Base-by-base conservation (phyloP, 495 filamentous ascomycete genomes). In the Elaphomyces granulatus region DNA sequence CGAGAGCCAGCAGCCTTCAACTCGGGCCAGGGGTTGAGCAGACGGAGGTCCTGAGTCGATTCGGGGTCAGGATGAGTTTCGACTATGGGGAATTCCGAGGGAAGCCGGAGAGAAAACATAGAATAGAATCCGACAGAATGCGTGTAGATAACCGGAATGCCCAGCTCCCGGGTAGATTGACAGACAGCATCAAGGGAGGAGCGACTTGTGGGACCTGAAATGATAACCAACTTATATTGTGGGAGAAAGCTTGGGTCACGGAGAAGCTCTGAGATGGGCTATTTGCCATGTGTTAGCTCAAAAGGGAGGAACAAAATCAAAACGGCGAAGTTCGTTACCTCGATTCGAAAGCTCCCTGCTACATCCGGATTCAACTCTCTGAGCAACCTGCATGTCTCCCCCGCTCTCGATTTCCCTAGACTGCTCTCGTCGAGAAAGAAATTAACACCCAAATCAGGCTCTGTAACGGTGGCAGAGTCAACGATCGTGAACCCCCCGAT, bases 301-400 rank as follows among this genome's bases (percentile, higher is more conserved):
- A 32, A 15, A 32, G 15, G 23, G 20, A 9, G 37, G 34, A 8
- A 10, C 15, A 36, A 9, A 35, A 20, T 50, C 33, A 51, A 38
- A n/a, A 19, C 15, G 28, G 4, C 6, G 12, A 15, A 23, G 7
- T 31, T 40, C 2, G 10, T 38, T 51, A 56, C 55, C 66, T 63
- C 54, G 60, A 75, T 45, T 64, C 66, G 44, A 53, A 58, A 57
- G 67, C 62, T 53, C 15, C 87, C 87, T 34, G 83, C 60, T 12
- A 94, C 88, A 51, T 96, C 92, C n/a, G 90, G 90, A 54, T 99
- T 99, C 35, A 99, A 63, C 63, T 99, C 90, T 48, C 72, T 69
- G 39, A 99, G 61, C 34, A 87, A 64, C 41, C 73, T 76, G 38
- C 80, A 81, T 23, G 78, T 76, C 47, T 80, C 74, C 52, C 83